These are phyloP conservation scores for Globisporangium acanthophoron DNA, from an alignment of 352 stramenopile species.

Conservation along the genomic window DNA sequence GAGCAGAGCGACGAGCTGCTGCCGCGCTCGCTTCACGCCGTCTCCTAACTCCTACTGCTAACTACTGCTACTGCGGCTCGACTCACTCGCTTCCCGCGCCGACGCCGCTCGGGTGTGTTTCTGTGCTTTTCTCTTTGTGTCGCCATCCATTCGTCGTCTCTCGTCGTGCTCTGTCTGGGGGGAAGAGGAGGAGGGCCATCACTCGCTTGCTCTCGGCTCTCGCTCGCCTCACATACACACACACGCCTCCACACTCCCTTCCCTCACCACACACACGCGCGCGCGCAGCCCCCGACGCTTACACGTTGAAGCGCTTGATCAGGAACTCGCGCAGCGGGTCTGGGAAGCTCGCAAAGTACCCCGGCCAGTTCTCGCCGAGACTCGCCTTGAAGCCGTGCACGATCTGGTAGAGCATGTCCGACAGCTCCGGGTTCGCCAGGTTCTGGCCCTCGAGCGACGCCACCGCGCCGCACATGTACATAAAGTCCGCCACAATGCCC, in stretches of 20 bases:
- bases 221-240: background rate
- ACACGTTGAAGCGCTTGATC: slow-evolving; percentile 78
- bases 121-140: slow-evolving; percentile 10
- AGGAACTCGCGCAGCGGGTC: slow-evolving; percentile 78
- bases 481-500: slow-evolving; percentile 83
- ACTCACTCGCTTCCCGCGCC: background rate
- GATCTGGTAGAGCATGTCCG: slow-evolving; percentile 86
- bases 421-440: slow-evolving; percentile 72
- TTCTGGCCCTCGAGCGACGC: slow-evolving; percentile 79
- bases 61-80: slow-evolving; percentile 4
- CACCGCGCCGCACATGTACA: slow-evolving; percentile 88
- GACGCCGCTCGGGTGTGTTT: background rate
- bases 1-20: background rate
- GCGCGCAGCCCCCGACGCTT: slow-evolving; percentile 10
- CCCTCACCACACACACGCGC: background rate
- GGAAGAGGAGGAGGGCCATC: background rate
- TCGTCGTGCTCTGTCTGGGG: background rate
- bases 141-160: background rate
- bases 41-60: slow-evolving; percentile 1
- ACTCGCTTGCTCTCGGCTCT: background rate
- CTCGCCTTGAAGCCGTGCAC: slow-evolving; percentile 87
- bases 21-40: background rate
- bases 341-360: slow-evolving; percentile 84
- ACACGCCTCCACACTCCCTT: background rate
- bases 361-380: slow-evolving; percentile 80